Evolutionary conservation across 495 filamentous ascomycete species (phyloP).

Genomic region (Talaromyces ruber): DNA sequence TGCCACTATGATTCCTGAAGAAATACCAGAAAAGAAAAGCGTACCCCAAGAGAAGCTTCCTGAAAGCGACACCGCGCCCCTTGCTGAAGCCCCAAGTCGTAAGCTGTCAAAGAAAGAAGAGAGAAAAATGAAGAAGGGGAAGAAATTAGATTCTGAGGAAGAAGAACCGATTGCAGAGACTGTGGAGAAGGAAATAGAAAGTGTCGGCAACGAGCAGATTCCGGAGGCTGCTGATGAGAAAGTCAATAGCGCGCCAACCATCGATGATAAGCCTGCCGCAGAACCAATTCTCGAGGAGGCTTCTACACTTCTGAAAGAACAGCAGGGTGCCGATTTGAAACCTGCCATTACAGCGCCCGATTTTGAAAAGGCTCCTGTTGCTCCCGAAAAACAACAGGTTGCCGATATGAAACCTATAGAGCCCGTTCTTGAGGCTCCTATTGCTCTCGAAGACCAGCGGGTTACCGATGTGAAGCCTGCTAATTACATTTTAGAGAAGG

Average conservation of each 20-base stretch:
- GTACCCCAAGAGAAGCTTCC: not conserved
- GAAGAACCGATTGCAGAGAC: not conserved
- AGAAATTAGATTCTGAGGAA: not conserved
- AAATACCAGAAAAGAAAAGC: not conserved
- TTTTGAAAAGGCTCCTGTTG: not conserved
- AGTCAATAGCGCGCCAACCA: not conserved
- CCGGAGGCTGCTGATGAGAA: constrained; percentile 5
- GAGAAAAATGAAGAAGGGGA: constrained; percentile 29
- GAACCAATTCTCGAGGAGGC: not conserved
- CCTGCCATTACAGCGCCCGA: too few species aligned
- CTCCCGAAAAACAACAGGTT: not conserved
- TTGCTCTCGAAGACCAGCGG: not conserved
- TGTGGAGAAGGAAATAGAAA: not conserved
- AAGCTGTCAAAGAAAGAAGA: constrained; percentile 35
- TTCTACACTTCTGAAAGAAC: not conserved
- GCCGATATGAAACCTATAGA: not conserved
- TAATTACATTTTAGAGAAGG: not conserved
- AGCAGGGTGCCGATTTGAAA: too few species aligned
- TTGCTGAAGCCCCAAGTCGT: constrained; percentile 9
- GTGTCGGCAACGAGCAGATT: not conserved
- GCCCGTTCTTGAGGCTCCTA: not conserved
- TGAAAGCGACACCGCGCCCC: not conserved
- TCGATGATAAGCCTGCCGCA: not conserved
- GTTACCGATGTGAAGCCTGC: not conserved
- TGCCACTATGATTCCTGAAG: not conserved